Conservation (phyloP, 2,329 filamentous ascomycete genomes). For the Phyllosticta citribraziliensis region DNA sequence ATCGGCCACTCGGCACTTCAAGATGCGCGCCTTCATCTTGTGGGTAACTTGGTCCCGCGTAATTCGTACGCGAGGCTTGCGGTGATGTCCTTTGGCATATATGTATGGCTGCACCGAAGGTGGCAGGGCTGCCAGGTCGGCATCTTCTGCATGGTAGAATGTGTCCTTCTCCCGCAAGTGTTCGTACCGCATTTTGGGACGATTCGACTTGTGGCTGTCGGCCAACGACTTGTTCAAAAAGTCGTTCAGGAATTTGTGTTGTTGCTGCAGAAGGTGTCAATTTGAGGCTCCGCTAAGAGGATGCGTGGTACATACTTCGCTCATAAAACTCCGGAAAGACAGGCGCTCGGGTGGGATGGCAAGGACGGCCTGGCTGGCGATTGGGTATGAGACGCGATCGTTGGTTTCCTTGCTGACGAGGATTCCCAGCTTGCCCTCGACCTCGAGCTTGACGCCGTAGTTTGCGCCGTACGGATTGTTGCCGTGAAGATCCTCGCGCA, state of each 20-base stretch:
- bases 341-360: slow-evolving; percentile 37
- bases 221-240: slow-evolving; percentile 66
- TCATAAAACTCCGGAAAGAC: slow-evolving; percentile 78
- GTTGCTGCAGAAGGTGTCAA: slow-evolving; percentile 40
- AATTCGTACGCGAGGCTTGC: slow-evolving; percentile 36
- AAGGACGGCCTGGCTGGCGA: slow-evolving; percentile 54
- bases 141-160: slow-evolving; percentile 47
- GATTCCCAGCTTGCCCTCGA: slow-evolving; percentile 87
- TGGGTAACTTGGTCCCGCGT: slow-evolving; percentile 66
- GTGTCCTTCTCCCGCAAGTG: slow-evolving; percentile 76
- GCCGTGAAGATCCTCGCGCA: slow-evolving; percentile 46
- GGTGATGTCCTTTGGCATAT: slow-evolving; percentile 10
- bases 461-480: slow-evolving; percentile 27
- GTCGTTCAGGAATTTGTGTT: slow-evolving; percentile 76
- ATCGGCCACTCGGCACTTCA: slow-evolving; percentile 83
- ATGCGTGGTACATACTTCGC: slow-evolving; percentile 21
- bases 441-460: slow-evolving; percentile 60
- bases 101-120: slow-evolving; percentile 36
- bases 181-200: slow-evolving; percentile 64
- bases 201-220: slow-evolving; percentile 32
- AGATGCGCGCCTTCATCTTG: slow-evolving; percentile 67
- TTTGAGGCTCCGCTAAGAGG: neutral
- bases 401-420: slow-evolving; percentile 65
- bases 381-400: slow-evolving; percentile 55
- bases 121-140: slow-evolving; percentile 20